Evolutionary conservation across 83 land plant genomes (phyloP), one percentile per base, ranked within the genome.

Genomic region (Picea abies): DNA sequence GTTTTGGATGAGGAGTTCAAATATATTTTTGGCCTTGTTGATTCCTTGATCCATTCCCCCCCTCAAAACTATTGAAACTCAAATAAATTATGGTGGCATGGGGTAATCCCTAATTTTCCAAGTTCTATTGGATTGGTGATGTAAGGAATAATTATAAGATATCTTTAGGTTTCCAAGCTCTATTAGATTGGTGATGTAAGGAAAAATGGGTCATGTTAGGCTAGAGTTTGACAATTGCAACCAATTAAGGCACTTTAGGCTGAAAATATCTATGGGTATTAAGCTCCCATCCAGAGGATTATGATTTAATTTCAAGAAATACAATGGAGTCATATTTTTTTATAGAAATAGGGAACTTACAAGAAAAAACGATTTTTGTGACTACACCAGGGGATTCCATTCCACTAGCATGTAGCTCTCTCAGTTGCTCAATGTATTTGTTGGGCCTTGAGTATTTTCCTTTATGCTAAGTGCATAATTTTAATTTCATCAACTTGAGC

Each of bases 261-360:
- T 11, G n/a, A 79, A 35, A 35, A 92, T 56, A 20, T 73, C 82
- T 79, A 78, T 83, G 6, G 95, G 92, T 64, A 92, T 60, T 75
- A 81, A 20, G 90, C 89, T 87, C 19, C 8, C 2, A 17, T 83
- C 56, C 32, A 90, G 85, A 0, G 56, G 79, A 62, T 94, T 91
- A 60, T 90, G 83, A 35, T 92, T 91, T 76, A 91, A 89, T 62
- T 87, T 78, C 35, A 96, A 63, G 15, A 60, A 37, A 76, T 91
- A 87, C 37, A 96, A 83, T 62, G 69, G 80, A 64, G 90, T 81
- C 58, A 92, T 86, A 37, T n/a, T 84, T 86, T 35, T 81, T 65
- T 14, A 96, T 25, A 19, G 90, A 90, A 22, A 84, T 9, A 47
- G 95, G 93, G 65, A 93, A 91, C 12, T 83, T 83, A 25, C 95